These are phyloP conservation scores for Penicillium hesseltinei DNA, from an alignment of 2,329 filamentous ascomycete genomes.

Conservation along the genomic window DNA sequence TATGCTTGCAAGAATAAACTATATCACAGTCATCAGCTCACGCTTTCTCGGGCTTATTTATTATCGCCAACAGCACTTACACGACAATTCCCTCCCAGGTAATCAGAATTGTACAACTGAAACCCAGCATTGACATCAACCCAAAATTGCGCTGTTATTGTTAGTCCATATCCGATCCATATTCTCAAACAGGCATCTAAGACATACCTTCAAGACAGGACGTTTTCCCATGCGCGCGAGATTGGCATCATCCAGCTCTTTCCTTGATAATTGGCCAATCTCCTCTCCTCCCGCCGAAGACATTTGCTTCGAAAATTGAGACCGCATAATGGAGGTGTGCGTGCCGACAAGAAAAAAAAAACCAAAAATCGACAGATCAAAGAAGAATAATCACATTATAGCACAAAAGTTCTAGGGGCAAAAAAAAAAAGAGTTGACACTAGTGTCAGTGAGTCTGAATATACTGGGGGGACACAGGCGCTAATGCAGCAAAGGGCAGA, in stretches of 20 bases:
- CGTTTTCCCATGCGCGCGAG: conserved; percentile 53
- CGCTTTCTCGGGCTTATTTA: neutral
- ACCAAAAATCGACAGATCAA: neutral
- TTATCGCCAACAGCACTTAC: conserved; percentile 21
- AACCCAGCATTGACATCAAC: conserved; percentile 42
- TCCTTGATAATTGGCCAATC: conserved; percentile 16
- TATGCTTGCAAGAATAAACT: conserved; percentile 23
- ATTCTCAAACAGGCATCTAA: neutral
- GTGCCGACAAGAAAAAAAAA: neutral
- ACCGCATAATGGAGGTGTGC: conserved; percentile 7
- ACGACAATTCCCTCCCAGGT: conserved; percentile 43
- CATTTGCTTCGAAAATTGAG: conserved; percentile 14
- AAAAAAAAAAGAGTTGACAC: neutral
- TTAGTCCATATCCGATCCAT: neutral
- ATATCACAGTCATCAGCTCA: neutral
- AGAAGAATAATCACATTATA: neutral
- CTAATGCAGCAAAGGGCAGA: neutral
- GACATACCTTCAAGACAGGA: conserved; percentile 46
- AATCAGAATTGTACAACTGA: conserved; percentile 41
- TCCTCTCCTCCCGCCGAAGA: conserved; percentile 12
- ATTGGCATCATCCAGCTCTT: conserved; percentile 41
- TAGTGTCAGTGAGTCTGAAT: neutral
- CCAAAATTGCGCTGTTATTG: conserved; percentile 39
- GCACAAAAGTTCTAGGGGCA: neutral
- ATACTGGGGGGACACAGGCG: neutral